Percentiles rank a stretch among this genome's conserved stretches.
Conservation (phyloP, 129 eudicot species). For the Dittrichia graveolens region DNA sequence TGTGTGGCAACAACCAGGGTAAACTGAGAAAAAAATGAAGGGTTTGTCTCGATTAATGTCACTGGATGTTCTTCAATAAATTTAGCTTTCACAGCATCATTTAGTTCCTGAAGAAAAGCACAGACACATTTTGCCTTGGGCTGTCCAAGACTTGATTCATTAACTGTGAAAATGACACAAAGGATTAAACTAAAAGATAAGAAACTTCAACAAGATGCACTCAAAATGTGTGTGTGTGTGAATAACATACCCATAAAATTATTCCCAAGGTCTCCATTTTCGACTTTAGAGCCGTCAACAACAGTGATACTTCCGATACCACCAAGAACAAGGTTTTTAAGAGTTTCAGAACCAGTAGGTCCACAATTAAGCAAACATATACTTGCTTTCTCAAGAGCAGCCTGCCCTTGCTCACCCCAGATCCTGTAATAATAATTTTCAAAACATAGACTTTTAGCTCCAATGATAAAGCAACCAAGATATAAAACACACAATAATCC, state of each 20-base stretch:
- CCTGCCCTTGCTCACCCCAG: conserved; percentile 99
- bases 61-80: conserved; percentile 91
- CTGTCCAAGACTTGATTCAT: conserved; percentile 79
- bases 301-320: conserved; percentile 95
- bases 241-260: conserved; percentile 76
- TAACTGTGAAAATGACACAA: conserved; percentile 50
- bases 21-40: conserved; percentile 93
- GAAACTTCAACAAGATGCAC: background rate
- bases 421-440: conserved; percentile 54
- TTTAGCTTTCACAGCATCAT: conserved; percentile 94
- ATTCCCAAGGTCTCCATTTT: conserved; percentile 89
- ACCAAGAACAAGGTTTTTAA: conserved; percentile 95
- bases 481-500: conserved; percentile 2
- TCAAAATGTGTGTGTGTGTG: background rate
- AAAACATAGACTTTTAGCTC: background rate
- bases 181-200: conserved; percentile 7
- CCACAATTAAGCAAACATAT: conserved; percentile 96
- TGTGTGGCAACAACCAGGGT: conserved; percentile 94
- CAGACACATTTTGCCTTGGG: conserved; percentile 94
- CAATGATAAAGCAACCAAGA: background rate
- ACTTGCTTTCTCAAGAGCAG: conserved; percentile 94
- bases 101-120: conserved; percentile 83
- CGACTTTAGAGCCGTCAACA: conserved; percentile 93
- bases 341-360: conserved; percentile 93
- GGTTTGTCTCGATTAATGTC: conserved; percentile 70